Base-by-base conservation (phyloP, 352 stramenopile genomes). In the Phytopythium montanum region DNA sequence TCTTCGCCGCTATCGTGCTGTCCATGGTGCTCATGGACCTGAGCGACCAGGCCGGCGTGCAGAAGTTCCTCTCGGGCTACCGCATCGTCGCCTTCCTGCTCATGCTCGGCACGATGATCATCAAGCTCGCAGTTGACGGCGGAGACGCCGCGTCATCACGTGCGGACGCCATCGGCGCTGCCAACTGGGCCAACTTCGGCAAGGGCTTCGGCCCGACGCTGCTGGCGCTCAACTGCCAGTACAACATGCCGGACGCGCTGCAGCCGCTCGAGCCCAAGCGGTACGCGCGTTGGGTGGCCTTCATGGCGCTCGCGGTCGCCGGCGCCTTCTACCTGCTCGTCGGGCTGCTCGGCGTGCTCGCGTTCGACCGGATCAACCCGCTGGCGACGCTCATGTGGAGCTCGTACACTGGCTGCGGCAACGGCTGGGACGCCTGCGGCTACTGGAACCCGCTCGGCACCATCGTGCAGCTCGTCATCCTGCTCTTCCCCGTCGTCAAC, bases 161-260 rank as follows among this genome's bases (percentile, higher is more conserved):
- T 9, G 85, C 86, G 55, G 39, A 49, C 19, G 45, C 49, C 9
- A 83, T 88, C 54, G 82, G 78, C 19, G 62, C 75, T 5, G 79
- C 85, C 58, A 93, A 92, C 69, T 92, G 81, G 81, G 21, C 65
- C 36, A 92, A 90, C 70, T 94, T 94, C 62, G 80, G 81, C 60
- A 88, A 86, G 28, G 83, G 81, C 9, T 94, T 94, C 59, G 85
- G 85, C 3, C 85, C 85, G 5, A 92, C 83, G 31, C 59, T 94
- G 33, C 68, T 94, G n/a, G 85, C 85, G 29, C 78, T 94, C 52
- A 94, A 92, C 70, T 94, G 85, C 63, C 85, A 94, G 67, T 92
- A 92, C 76, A 92, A 92, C 69, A 92, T 94, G 82, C 82, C 82
- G 19, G 79, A 92, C 60, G 82, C 81, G 25, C 64, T 94, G 34